Percentiles rank a stretch among this genome's conserved stretches.
Conservation (phyloP, 768 basidiomycete genomes). For the Tylopilus sp. region DNA sequence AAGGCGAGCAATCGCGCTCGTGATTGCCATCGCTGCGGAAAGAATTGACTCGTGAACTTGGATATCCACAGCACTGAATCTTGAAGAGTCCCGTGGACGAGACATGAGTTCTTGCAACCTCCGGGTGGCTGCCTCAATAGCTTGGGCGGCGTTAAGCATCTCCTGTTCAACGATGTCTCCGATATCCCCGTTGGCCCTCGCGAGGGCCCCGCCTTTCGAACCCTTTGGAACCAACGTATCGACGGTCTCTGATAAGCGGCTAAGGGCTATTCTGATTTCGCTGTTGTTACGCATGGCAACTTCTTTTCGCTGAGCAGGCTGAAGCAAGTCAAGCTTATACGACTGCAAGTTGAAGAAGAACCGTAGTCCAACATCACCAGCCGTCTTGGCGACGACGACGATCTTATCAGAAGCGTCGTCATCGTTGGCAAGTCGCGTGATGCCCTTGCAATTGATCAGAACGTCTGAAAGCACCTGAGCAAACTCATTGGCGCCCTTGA, state of each 20-base stretch:
- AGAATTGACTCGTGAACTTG: conserved; percentile 99
- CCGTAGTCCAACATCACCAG: conserved; percentile 85
- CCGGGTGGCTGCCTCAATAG: conserved; percentile 90
- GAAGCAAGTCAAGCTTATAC: conserved; percentile 84
- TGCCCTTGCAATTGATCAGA: conserved; percentile 90
- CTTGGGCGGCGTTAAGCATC: conserved; percentile 89
- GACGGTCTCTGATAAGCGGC: conserved; percentile 82
- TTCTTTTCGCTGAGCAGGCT: conserved; percentile 72
- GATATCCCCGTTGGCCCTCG: conserved; percentile 86
- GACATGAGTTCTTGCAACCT: conserved; percentile 89
- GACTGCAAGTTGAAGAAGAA: conserved; percentile 97
- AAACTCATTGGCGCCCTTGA: conserved; percentile 95
- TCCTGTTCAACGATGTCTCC: conserved; percentile 96
- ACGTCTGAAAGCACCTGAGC: conserved; percentile 93
- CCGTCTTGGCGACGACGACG: conserved; percentile 72
- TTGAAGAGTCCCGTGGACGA: conserved; percentile 81
- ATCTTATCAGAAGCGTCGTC: conserved; percentile 94
- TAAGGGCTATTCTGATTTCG: conserved; percentile 76
- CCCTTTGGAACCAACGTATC: conserved; percentile 86
- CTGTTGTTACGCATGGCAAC: conserved; percentile 88
- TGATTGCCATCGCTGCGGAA: conserved; percentile 90
- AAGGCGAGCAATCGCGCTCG: conserved; percentile 88
- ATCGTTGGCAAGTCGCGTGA: conserved; percentile 86
- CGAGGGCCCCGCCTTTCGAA: conserved; percentile 60
- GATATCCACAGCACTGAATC: conserved; percentile 87